Evolutionary conservation across 768 basidiomycete genomes (phyloP), one percentile per base, ranked within the genome.

Genomic region (Tricholoma flavovirens): DNA sequence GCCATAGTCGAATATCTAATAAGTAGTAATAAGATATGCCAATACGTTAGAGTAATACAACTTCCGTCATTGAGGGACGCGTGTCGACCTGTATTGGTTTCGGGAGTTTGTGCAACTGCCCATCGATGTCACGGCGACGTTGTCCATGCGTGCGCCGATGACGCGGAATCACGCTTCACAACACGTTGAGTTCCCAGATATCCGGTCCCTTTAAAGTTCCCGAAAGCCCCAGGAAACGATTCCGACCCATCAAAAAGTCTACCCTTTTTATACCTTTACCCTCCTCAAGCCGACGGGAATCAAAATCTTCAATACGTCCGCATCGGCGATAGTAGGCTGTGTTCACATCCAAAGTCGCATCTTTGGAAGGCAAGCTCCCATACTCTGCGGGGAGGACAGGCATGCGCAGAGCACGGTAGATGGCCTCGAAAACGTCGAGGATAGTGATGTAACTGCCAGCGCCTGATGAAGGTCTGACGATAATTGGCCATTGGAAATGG

Each of bases 181-280:
- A 62, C 46, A 75, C 68, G 50, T 73, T 73, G 53, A 78, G 66
- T 59, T 75, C 78, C 81, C 75, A 82, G 4, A 75, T 64, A 22
- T 77, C 71, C 0, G 72, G 70, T 0, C 71, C 64, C 54, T 71
- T 70, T 56, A 71, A 64, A 46, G 76, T 75, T n/a, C 67, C 76
- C 6, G 77, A 75, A 22, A 83, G 64, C 17, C 82, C 82, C 66
- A 77, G 69, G 69, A 83, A 82, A 6, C 68, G 67, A 15, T 70
- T 76, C 24, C 67, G 67, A 8, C 75, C 77, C 61, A 72, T 69
- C 53, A 86, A 69, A 56, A 83, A 77, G 67, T 86, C 84, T 1
- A 86, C 73, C 55, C 78, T 73, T 65, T 79, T 81, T 45, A 84
- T 71, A 0, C 80, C 82, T 66, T 79, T 79, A 15, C 59, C 63